Conservation (phyloP, 441 rosid genomes). For the Gossypium gossypioides region DNA sequence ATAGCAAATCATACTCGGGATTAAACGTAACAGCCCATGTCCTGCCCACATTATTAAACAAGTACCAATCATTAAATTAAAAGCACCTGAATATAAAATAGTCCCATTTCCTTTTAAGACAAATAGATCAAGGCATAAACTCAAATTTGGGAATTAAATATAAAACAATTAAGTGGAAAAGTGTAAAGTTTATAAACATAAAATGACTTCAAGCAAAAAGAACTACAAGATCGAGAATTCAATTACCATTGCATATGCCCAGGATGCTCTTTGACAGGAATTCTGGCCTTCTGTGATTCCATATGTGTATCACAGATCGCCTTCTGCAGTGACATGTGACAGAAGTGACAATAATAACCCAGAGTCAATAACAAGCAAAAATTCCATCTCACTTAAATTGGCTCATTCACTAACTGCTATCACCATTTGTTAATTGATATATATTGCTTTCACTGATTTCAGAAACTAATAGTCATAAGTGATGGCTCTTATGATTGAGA, state of each 20-base stretch:
- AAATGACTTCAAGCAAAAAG: neutral
- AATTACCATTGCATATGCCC: constrained; percentile 81
- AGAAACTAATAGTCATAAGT: neutral
- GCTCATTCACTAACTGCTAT: neutral
- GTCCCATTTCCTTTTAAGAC: neutral
- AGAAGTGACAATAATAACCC: neutral
- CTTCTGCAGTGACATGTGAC: constrained; percentile 66
- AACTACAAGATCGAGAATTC: neutral
- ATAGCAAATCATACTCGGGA: constrained; percentile 67
- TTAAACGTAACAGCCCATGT: constrained; percentile 86
- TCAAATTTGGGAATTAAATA: constrained; percentile 12
- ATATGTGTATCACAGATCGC: constrained; percentile 65
- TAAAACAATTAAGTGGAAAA: neutral
- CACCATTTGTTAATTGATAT: neutral
- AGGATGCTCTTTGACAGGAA: constrained; percentile 62
- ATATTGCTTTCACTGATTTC: neutral
- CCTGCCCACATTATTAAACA: constrained; percentile 43
- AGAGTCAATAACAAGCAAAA: neutral
- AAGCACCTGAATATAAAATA: neutral
- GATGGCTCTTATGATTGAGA: neutral
- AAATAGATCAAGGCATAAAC: constrained; percentile 8
- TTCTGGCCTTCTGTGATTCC: constrained; percentile 81
- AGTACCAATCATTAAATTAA: constrained; percentile 7
- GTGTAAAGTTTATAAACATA: constrained; percentile 1
- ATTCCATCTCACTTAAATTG: neutral